These are phyloP conservation scores for Edaphochlamys debaryana DNA, from an alignment of 139 green algal genomes.

Conservation along the genomic window DNA sequence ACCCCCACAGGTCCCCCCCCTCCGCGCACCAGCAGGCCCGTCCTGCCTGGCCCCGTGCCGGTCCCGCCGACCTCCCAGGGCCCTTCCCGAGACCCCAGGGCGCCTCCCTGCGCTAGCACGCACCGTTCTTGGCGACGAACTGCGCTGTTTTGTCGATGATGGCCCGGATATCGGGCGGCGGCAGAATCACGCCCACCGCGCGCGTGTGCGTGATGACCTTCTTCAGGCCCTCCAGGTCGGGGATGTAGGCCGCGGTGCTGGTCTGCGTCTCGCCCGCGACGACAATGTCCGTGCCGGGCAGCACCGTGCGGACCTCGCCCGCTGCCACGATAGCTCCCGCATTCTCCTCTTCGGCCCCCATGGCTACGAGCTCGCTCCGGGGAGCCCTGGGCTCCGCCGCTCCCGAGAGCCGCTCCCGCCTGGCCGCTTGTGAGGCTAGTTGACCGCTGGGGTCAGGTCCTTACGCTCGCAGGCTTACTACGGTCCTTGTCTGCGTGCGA, in stretches of 20 bases:
- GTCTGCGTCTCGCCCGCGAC: not conserved
- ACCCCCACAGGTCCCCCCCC: no score
- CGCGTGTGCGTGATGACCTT: conserved; percentile 90
- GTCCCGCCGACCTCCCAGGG: no score
- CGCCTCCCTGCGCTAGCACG: no score
- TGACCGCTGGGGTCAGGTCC: no score
- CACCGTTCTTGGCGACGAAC: conserved; percentile 97
- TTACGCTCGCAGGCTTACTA: no score
- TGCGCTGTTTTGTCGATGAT: conserved; percentile 99
- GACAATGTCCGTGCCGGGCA: conserved; percentile 46
- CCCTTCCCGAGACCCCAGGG: no score
- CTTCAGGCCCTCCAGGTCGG: conserved; percentile 63
- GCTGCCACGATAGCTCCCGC: conserved; percentile 73
- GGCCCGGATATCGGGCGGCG: conserved; percentile 93
- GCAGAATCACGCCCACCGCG: conserved; percentile 92
- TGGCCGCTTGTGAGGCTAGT: no score
- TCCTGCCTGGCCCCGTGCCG: no score
- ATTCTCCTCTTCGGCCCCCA: conserved; percentile 19
- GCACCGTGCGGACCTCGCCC: conserved; percentile 58
- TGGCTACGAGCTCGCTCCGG: conserved; percentile 37
- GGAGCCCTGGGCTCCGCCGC: no score
- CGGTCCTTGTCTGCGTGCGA: no score
- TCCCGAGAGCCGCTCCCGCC: no score
- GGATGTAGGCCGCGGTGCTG: conserved; percentile 16
- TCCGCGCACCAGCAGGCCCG: no score